Evolutionary conservation across 768 basidiomycete species (phyloP).

Genomic region (Calocera viscosa): DNA sequence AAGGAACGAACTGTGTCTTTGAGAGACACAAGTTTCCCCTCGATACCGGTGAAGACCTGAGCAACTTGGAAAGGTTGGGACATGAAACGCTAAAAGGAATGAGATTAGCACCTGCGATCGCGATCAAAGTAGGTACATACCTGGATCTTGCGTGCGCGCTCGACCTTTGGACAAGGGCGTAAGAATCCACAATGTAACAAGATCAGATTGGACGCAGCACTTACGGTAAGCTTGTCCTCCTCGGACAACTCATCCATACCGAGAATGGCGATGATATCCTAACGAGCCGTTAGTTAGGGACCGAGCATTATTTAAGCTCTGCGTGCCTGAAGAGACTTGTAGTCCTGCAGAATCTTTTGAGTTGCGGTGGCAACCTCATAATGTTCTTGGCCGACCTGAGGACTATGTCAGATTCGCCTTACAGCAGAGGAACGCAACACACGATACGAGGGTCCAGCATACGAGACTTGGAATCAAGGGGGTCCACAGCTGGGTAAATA

Average conservation of each 20-base stretch:
- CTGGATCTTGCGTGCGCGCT: slow-evolving; percentile 93
- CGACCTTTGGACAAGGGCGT: slow-evolving; percentile 30
- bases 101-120: no score
- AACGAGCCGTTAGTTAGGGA: background rate
- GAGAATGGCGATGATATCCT: slow-evolving; percentile 98
- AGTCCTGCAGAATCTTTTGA: slow-evolving; percentile 94
- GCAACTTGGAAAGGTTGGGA: slow-evolving; percentile 99
- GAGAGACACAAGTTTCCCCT: slow-evolving; percentile 90
- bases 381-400: slow-evolving; percentile 74
- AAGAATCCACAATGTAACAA: background rate
- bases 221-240: slow-evolving; percentile 91
- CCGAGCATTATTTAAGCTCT: background rate
- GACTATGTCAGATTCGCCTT: background rate
- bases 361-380: slow-evolving; percentile 93
- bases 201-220: background rate
- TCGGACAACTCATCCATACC: slow-evolving; percentile 99
- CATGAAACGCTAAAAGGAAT: slow-evolving; percentile 99
- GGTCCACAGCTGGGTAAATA: slow-evolving; percentile 99
- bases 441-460: slow-evolving; percentile 99
- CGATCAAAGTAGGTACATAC: slow-evolving; percentile 23
- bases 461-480: slow-evolving; percentile 97
- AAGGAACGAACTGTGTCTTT: slow-evolving; percentile 96
- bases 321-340: slow-evolving; percentile 71
- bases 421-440: slow-evolving; percentile 23
- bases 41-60: slow-evolving; percentile 98